These are phyloP conservation scores for Pyrus communis DNA, from an alignment of 306 rosid species.

Conservation along the genomic window DNA sequence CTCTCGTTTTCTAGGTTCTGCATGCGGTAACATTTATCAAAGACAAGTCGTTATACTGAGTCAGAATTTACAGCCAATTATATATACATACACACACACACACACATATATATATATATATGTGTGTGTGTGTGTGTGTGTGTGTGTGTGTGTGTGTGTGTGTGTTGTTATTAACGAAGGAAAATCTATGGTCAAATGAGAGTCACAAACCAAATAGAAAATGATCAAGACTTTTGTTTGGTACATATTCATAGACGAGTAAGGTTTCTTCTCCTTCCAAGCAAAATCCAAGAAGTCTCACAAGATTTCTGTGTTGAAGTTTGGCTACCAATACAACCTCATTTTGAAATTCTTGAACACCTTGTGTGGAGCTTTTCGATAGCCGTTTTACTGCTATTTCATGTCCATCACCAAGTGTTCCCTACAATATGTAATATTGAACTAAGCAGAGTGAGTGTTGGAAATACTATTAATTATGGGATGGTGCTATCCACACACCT, in stretches of 20 bases:
- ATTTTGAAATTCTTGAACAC: constrained; percentile 49
- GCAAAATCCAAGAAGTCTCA: constrained; percentile 51
- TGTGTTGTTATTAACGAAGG: neutral
- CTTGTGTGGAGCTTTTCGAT: constrained; percentile 41
- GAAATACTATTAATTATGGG: no score
- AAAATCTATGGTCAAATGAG: neutral
- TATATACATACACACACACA: no score
- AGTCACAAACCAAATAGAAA: constrained; percentile 47
- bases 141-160: no score
- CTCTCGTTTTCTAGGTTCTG: constrained; percentile 28
- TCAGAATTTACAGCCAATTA: neutral
- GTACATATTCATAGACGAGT: constrained; percentile 47
- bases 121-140: no score
- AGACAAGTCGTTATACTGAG: neutral
- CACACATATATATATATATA: no score
- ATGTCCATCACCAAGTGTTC: constrained; percentile 34
- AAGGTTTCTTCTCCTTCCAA: constrained; percentile 41
- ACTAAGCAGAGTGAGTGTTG: no score
- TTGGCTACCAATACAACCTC: constrained; percentile 52
- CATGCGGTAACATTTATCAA: neutral
- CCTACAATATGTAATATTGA: constrained; percentile 19
- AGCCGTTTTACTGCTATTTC: constrained; percentile 58
- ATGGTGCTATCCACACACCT: no score
- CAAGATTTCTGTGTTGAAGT: constrained; percentile 61
- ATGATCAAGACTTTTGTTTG: constrained; percentile 53